A percentile compares a stretch with the other conserved stretches of the same genome.
phyloP scores from a whole-genome alignment of 257 asterid genomes.

The Misopates orontium region DNA sequence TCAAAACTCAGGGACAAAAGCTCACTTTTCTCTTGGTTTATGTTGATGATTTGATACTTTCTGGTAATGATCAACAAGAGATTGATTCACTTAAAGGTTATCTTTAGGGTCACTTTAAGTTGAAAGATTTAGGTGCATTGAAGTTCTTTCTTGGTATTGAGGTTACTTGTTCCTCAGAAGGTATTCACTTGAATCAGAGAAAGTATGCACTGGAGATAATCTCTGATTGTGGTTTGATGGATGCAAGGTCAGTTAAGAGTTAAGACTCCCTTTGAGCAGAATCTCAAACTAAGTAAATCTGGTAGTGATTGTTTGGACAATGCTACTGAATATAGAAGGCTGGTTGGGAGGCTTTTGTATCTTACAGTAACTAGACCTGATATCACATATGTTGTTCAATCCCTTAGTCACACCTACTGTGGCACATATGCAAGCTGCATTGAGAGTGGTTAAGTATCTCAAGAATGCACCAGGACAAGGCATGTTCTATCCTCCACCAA shows the following conservation, averaged over 20 bases:
- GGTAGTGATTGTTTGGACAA: too few relatives aligned
- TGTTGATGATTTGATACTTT: not conserved
- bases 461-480: too few relatives aligned
- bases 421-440: too few relatives aligned
- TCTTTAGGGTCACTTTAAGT: not conserved
- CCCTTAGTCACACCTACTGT: too few relatives aligned
- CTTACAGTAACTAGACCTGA: too few relatives aligned
- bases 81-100: not conserved
- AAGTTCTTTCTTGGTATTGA: too few relatives aligned
- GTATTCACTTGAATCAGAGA: not conserved
- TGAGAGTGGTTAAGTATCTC: too few relatives aligned
- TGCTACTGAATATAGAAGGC: too few relatives aligned
- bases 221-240: not conserved
- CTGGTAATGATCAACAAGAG: not conserved
- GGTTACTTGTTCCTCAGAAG: not conserved
- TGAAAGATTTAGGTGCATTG: too few relatives aligned
- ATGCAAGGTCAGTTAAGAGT: not conserved
- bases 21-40: not conserved
- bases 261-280: not conserved
- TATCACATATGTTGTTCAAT: too few relatives aligned
- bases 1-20: accelerated
- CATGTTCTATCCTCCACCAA: too few relatives aligned
- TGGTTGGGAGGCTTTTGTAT: too few relatives aligned
- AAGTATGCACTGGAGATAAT: not conserved
- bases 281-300: not conserved